Conservation (phyloP, 345 rosid species). For the Brassica carinata region DNA sequence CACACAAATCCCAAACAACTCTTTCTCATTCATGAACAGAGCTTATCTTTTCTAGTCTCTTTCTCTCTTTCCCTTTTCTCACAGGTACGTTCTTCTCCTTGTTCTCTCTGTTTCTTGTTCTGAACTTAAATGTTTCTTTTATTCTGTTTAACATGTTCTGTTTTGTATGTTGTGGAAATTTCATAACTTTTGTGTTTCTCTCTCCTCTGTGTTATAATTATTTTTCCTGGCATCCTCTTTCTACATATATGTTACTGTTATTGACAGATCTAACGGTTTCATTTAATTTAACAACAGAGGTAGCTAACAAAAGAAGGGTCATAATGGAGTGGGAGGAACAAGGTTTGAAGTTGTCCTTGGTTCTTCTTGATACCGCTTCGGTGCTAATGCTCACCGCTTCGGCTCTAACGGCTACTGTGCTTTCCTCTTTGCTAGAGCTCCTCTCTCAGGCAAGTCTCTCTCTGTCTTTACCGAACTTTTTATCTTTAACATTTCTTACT, state of each 20-base stretch:
- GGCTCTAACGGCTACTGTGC: conserved; percentile 43
- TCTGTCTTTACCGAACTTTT: neutral
- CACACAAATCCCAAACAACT: neutral
- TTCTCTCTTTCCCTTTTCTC: neutral
- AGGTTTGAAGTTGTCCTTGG: conserved; percentile 25
- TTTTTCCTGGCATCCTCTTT: neutral
- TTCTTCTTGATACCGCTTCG: neutral
- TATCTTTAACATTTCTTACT: neutral
- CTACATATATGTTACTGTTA: neutral
- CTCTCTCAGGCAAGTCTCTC: conserved; percentile 44
- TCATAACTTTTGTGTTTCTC: neutral
- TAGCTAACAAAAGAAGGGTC: neutral
- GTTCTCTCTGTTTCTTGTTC: neutral
- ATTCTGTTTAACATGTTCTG: neutral
- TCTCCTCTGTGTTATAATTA: conserved; percentile 8
- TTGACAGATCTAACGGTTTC: conserved; percentile 32
- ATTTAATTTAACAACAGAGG: neutral
- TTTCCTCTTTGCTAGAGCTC: conserved; percentile 50
- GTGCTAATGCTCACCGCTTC: conserved; percentile 59
- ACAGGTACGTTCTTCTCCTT: conserved; percentile 17
- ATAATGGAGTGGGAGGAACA: conserved; percentile 30
- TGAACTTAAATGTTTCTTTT: neutral
- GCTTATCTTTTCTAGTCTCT: neutral
- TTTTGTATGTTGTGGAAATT: neutral
- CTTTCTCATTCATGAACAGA: neutral